Base-by-base conservation (phyloP, 164 flowering plant genomes). In the Cinnamomum chago region DNA sequence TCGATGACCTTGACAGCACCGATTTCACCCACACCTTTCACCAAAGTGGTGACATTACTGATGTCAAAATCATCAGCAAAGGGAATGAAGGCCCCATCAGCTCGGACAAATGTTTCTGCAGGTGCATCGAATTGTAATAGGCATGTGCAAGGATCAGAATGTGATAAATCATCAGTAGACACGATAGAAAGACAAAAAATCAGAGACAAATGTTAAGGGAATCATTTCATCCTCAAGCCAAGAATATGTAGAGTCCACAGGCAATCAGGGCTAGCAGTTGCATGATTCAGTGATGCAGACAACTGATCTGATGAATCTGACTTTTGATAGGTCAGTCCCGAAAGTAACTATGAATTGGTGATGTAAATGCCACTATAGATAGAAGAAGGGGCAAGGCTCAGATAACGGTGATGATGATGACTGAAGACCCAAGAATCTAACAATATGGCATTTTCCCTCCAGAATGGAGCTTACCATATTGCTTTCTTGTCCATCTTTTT, bases 21-120 rank as follows among this genome's bases (percentile, higher is more conserved):
- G 50, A 94, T 86, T 72, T 87, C 92, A 50, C 98, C 98, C 0
- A 94, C 82, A 7, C 97, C 98, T 84, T 86, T 88, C 1, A 94
- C 93, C 3, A 70, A 73, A 47, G 96, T 92, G n/a, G 85, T 90
- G n/a, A 92, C 93, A 70, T 85, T 85, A 47, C 81, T 83, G 76
- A 89, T 81, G 67, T 91, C 83, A 69, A 94, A 89, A 76, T 90
- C 94, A 58, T 92, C 98, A 2, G 97, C 83, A 76, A 94, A 94
- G 14, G 98, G 97, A 70, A 94, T 89, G 77, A 94, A 94, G 27
- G 98, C 98, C 28, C 98, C 98, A 79, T 94, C 98, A 50, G 96
- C 98, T 71, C 97, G 93, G 35, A 92, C 97, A 81, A 94, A 94
- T 74, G 98, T 91, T 83, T 94, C 98, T 94, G 92, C 89, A 81